Percentiles rank a stretch among this genome's conserved stretches.
Evolutionary conservation across 2,329 filamentous ascomycete species (phyloP).

Genomic region (Microdochium trichocladiopsis): DNA sequence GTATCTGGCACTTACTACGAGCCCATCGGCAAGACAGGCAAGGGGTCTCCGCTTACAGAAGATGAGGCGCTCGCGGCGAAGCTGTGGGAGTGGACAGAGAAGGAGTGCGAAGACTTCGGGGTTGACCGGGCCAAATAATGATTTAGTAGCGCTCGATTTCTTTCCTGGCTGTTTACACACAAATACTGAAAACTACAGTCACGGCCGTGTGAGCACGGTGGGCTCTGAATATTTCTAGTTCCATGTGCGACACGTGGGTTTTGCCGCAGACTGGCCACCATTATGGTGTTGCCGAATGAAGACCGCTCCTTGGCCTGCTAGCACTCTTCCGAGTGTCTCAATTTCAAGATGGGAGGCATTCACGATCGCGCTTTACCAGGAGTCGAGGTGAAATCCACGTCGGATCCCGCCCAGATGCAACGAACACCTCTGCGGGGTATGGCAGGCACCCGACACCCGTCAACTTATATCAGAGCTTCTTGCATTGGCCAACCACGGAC

Average conservation of each 20-base stretch:
- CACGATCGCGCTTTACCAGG: neutral
- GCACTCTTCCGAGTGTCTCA: neutral
- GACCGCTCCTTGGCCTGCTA: neutral
- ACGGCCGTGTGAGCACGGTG: neutral
- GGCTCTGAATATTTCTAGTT: neutral
- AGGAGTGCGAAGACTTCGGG: neutral
- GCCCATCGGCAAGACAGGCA: conserved; percentile 19
- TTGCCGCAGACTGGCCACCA: neutral
- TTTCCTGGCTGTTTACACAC: neutral
- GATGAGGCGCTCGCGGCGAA: conserved; percentile 14
- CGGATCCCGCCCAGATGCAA: neutral
- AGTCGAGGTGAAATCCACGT: neutral
- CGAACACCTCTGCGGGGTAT: neutral
- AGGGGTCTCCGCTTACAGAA: conserved; percentile 6
- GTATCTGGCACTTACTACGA: conserved; percentile 23
- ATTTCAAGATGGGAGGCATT: neutral
- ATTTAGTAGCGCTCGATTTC: neutral
- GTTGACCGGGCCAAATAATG: neutral
- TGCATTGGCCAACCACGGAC: neutral
- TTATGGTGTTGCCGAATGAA: neutral
- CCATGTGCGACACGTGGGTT: neutral
- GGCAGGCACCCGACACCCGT: neutral
- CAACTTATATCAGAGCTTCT: neutral
- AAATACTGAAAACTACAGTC: neutral
- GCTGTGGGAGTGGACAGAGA: conserved; percentile 24